These are phyloP conservation scores for Neurospora sp. DNA, from an alignment of 495 filamentous ascomycete genomes.

Conservation along the genomic window DNA sequence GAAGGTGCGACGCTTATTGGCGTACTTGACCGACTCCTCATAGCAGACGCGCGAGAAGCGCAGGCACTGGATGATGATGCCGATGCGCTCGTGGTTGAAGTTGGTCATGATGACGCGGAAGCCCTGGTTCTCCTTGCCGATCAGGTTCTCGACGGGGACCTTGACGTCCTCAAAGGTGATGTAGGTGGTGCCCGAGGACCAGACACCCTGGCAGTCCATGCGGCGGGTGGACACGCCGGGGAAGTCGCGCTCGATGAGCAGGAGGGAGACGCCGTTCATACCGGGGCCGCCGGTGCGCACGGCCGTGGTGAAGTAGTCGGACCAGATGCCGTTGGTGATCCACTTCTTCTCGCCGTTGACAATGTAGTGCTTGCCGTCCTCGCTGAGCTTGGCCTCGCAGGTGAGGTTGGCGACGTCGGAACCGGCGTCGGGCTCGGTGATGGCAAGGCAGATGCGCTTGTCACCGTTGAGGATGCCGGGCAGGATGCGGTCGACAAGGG, in stretches of 20 bases:
- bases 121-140: slow-evolving; percentile 97
- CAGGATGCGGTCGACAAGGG: slow-evolving; percentile 62
- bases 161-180: slow-evolving; percentile 98
- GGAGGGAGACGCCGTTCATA: slow-evolving; percentile 83
- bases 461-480: slow-evolving; percentile 83
- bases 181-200: slow-evolving; percentile 90
- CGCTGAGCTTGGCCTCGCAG: slow-evolving; percentile 85
- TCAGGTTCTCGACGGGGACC: slow-evolving; percentile 93
- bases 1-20: slow-evolving; percentile 90
- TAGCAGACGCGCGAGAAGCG: slow-evolving; percentile 96
- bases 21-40: slow-evolving; percentile 92
- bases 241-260: slow-evolving; percentile 68
- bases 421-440: slow-evolving; percentile 48
- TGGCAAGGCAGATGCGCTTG: slow-evolving; percentile 76
- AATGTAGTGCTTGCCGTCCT: slow-evolving; percentile 97
- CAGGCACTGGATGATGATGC: slow-evolving; percentile 94
- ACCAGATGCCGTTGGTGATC: slow-evolving; percentile 98
- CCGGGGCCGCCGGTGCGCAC: slow-evolving; percentile 79
- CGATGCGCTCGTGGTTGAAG: slow-evolving; percentile 98
- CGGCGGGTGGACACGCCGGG: slow-evolving; percentile 82
- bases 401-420: slow-evolving; percentile 87
- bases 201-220: slow-evolving; percentile 98
- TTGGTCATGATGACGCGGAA: slow-evolving; percentile 98
- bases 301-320: slow-evolving; percentile 94
- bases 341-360: slow-evolving; percentile 99